A percentile compares a stretch with the other conserved stretches of the same genome.
Conservation (phyloP, 2,329 filamentous ascomycete genomes). For the Nemania sp. region DNA sequence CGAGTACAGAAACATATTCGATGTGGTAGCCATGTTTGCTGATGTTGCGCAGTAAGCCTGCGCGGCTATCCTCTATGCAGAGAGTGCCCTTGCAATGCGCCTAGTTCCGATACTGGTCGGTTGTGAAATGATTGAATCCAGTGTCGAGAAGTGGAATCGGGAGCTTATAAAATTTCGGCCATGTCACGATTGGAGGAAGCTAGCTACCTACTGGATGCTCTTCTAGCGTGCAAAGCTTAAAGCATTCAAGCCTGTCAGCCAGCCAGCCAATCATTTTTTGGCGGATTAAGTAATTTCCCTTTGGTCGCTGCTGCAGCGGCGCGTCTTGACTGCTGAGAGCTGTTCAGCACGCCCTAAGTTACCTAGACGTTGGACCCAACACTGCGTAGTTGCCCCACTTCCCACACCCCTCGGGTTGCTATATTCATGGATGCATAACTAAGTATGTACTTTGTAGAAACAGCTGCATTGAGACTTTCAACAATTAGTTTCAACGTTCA, state of each 20-base stretch:
- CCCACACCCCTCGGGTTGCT: background rate
- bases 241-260: no score
- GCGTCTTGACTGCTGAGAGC: background rate
- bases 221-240: background rate
- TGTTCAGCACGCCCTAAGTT: no score
- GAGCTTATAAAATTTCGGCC: slow-evolving; percentile 31
- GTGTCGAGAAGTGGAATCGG: no score
- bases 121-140: slow-evolving; percentile 1
- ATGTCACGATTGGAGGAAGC: no score
- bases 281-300: background rate
- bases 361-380: background rate
- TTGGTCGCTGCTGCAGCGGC: background rate
- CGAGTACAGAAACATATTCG: slow-evolving; percentile 98
- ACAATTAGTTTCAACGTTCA: no score
- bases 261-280: slow-evolving; percentile 1
- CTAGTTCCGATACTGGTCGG: background rate
- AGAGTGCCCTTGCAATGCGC: slow-evolving; percentile 14
- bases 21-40: slow-evolving; percentile 86
- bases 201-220: background rate
- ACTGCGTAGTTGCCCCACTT: background rate
- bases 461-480: background rate
- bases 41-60: slow-evolving; percentile 39
- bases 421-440: background rate
- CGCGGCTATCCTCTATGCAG: slow-evolving; percentile 34
- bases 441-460: background rate